phyloP scores from a whole-genome alignment of 1,284 basidiomycete genomes.

The Trichosporon sp. region DNA sequence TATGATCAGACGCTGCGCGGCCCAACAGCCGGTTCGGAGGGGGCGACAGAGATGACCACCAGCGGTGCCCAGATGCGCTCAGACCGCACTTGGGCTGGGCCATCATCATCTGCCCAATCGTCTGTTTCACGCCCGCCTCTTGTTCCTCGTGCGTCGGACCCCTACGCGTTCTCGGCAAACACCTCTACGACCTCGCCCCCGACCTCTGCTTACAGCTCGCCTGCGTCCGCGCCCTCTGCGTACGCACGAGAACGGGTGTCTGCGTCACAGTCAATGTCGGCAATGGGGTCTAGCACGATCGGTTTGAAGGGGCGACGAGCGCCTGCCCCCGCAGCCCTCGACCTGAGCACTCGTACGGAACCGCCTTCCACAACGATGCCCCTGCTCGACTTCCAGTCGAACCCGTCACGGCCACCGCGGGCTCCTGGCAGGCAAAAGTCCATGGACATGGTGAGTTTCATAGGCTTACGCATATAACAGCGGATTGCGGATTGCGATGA shows the following conservation, averaged over 20 bases:
- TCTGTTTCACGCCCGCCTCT: conserved; percentile 17
- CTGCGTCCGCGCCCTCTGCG: conserved; percentile 9
- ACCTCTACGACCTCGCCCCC: conserved; percentile 2
- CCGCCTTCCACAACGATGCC: conserved; percentile 14
- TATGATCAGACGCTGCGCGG: neutral
- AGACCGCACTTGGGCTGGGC: conserved; percentile 12
- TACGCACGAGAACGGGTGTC: conserved; percentile 27
- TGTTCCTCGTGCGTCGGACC: conserved; percentile 19
- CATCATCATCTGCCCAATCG: conserved; percentile 11
- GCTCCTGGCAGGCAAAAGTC: conserved; percentile 9
- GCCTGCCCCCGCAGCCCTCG: conserved; percentile 25
- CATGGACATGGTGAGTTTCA: conserved; percentile 26
- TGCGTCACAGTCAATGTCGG: conserved; percentile 34
- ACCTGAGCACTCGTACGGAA: conserved; percentile 14
- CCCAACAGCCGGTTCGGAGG: neutral
- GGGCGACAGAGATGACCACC: neutral
- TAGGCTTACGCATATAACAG: neutral
- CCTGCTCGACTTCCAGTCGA: neutral
- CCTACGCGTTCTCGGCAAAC: conserved; percentile 18
- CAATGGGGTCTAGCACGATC: conserved; percentile 28
- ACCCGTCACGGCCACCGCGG: conserved; percentile 7
- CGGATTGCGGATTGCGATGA: neutral
- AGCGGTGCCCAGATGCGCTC: conserved; percentile 11
- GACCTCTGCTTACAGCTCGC: neutral
- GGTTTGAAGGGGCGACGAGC: conserved; percentile 22